Evolutionary conservation across 164 flowering plant genomes (phyloP).

Genomic region (Taxillus chinensis): DNA sequence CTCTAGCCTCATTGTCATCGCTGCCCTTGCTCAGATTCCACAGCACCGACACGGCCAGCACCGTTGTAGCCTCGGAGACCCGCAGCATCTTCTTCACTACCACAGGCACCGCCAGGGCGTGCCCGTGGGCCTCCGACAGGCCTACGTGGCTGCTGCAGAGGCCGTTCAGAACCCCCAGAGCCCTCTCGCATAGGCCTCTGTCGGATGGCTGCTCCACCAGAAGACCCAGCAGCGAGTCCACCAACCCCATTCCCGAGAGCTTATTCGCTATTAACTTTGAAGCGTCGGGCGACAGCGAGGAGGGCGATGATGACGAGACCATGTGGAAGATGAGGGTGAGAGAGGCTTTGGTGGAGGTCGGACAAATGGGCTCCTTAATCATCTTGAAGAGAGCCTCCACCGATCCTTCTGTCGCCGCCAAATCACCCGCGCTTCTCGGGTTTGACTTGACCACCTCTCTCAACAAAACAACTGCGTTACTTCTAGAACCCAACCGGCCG

Average conservation of each 20-base stretch:
- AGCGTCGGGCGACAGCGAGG: background rate
- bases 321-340: constrained; percentile 32
- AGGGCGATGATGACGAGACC: constrained; percentile 19
- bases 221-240: constrained; percentile 38
- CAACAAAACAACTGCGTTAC: constrained; percentile 37
- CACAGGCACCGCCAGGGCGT: constrained; percentile 54
- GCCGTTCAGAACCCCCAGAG: constrained; percentile 45
- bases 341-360: constrained; percentile 50
- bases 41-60: constrained; percentile 49
- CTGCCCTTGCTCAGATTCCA: constrained; percentile 58
- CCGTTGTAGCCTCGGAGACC: constrained; percentile 56
- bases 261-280: constrained; percentile 6
- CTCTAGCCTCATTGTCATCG: constrained; percentile 17
- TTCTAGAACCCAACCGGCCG: constrained; percentile 21
- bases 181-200: constrained; percentile 50
- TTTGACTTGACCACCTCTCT: constrained; percentile 33
- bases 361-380: constrained; percentile 48
- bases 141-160: constrained; percentile 29
- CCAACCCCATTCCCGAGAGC: constrained; percentile 42
- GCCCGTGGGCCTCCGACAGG: constrained; percentile 19
- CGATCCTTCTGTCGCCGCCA: constrained; percentile 29
- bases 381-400: constrained; percentile 34
- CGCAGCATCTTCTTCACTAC: constrained; percentile 71
- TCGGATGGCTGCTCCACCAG: constrained; percentile 39
- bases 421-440: constrained; percentile 6